These are phyloP conservation scores for Kokia cookei DNA, from an alignment of 441 rosid genomes.

Conservation along the genomic window DNA sequence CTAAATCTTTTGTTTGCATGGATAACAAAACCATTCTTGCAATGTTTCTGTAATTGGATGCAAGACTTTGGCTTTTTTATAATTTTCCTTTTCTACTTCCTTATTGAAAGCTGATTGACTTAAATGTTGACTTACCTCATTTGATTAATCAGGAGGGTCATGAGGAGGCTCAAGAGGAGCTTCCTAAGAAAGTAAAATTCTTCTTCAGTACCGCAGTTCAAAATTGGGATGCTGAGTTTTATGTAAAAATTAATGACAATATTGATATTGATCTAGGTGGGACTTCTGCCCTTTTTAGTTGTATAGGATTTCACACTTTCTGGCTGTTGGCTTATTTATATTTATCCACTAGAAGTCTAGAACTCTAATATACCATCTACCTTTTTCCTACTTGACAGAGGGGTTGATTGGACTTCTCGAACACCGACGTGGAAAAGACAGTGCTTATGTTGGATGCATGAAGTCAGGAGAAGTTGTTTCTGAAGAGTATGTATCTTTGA, in stretches of 20 bases:
- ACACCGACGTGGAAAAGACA: slow-evolving; percentile 63
- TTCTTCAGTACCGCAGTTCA: slow-evolving; percentile 87
- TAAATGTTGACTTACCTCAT: slow-evolving; percentile 7
- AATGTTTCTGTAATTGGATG: not conserved
- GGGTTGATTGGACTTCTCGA: slow-evolving; percentile 70
- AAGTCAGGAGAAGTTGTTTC: slow-evolving; percentile 88
- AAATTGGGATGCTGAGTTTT: slow-evolving; percentile 94
- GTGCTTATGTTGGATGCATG: slow-evolving; percentile 94
- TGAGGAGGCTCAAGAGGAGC: slow-evolving; percentile 90
- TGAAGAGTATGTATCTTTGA: slow-evolving; percentile 47
- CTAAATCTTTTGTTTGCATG: slow-evolving; percentile 9
- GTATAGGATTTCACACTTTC: not conserved
- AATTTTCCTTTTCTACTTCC: not conserved
- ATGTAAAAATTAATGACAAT: slow-evolving; percentile 82
- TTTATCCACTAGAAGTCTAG: not conserved
- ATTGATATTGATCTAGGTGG: slow-evolving; percentile 83
- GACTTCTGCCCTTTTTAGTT: not conserved
- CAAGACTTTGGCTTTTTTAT: not conserved
- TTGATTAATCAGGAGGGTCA: slow-evolving; percentile 61
- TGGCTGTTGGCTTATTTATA: not conserved
- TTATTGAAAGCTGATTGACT: not conserved
- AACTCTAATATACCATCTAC: not conserved
- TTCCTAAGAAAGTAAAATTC: slow-evolving; percentile 79
- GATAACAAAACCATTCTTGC: not conserved
- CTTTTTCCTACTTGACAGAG: slow-evolving; percentile 43